Base-by-base conservation (phyloP, 257 asterid species). In the Lantana camara region DNA sequence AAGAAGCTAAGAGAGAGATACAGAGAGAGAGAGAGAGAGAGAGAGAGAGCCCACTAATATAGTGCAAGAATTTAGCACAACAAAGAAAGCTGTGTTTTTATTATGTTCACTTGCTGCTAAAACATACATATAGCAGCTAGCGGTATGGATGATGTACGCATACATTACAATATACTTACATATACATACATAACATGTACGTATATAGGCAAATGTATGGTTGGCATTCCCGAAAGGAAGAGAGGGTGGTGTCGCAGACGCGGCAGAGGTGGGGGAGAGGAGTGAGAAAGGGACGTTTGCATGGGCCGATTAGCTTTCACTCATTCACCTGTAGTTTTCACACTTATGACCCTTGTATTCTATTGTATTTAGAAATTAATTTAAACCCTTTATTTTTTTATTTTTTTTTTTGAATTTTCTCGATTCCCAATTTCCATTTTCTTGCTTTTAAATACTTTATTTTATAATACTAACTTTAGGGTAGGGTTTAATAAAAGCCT, bases 301-400 rank as follows among this genome's bases (percentile, higher is more conserved):
- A 87, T 87, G 96, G 82, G 71, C 54, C 60, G 74, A 83, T 83
- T 90, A 75, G 80, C 90, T 82, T 83, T 91, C 81, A 73, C 85
- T 75, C 95, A 82, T 91, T 84, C 95, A 91, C 42, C 91, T 78
- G 96, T 91, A 45, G 82, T 88, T 91, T 83, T 91, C 98, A 84
- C 58, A 86, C 52, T 88, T 88, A 88, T 65, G 74, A 77, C 71
- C 63, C 12, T 0, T 16, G 15, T 45, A 12, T 57, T 55, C n/a
- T n/a, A n/a, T n/a, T n/a, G n/a, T n/a, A n/a, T n/a, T n/a, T n/a
- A n/a, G n/a, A n/a, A n/a, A n/a, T n/a, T n/a, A n/a, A n/a, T n/a
- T 64, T 49, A 65, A 19, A 61, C 63, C 17, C 24, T 47, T 34
- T 19, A 1, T 41, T 19, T 4, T 3, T 23, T 1, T 60, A n/a